Evolutionary conservation across 169 alveolate genomes (phyloP), one percentile per base, ranked within the genome.

Genomic region (Ichthyophthirius multifiliis): DNA sequence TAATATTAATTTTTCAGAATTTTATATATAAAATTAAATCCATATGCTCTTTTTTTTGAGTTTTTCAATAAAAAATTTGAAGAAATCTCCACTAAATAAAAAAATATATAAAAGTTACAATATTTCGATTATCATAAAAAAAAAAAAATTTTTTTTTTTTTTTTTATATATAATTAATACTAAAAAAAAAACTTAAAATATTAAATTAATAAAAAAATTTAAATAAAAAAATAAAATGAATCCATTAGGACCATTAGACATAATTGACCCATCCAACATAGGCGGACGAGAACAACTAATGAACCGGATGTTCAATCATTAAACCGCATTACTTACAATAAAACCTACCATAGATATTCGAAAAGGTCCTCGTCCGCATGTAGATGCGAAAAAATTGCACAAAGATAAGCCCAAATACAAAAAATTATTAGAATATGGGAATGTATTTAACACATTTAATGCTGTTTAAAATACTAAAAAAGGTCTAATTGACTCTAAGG

Each of bases 401-500:
- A 55, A 55, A 27, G 43, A 34, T 20, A 34, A 34, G 10, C 18
- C 31, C 18, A 55, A 55, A 55, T 55, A 55, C 10, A 55, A 55
- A 55, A 55, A 55, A 27, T 55, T 55, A 55, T 55, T 20, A 55
- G 71, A 55, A 55, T 55, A 55, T 55, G 71, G 71, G 31, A 55
- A 55, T 27, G 71, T 55, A 15, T 55, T 27, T 55, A 55, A 55
- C 10, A 55, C 71, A 55, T 55, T 55, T 6, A 55, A 39, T 1
- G 71, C 71, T 3, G 71, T 55, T 55, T 34, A 27, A 27, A 39
- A 39, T 27, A 27, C 34, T 27, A 27, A 34, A 20, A 55, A 55
- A 9, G 43, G 43, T 2, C 13, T 1, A 27, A 55, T 55, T 20
- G 71, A 55, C 16, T 16, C 71, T 4, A 55, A 55, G 31, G 71